Base-by-base conservation (phyloP, 148 eudicot species). In the Vaccinium corymbosum region DNA sequence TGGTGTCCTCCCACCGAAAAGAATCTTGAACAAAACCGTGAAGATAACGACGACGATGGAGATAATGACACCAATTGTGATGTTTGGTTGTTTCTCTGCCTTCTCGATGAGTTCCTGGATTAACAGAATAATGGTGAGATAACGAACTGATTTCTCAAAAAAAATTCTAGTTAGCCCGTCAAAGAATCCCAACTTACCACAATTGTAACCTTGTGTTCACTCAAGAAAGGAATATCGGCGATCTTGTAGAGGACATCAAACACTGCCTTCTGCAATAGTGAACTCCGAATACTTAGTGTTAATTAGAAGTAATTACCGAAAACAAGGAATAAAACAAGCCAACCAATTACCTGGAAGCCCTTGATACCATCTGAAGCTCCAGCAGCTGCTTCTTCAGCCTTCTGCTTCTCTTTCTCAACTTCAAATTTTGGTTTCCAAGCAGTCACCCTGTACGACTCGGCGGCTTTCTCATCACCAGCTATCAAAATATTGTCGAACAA, bases 401-500 rank as follows among this genome's bases (percentile, higher is more conserved):
- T 96, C 78, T 90, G 94, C 85, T 93, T 96, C 88, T 92, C 99
- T 66, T 96, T 93, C 86, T 96, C 99, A 11, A 84, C 95, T 4
- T 88, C 87, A 57, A 90, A 94, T 81, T 97, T 97, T 0, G 95
- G 95, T 87, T 93, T 97, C 99, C 99, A 97, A 12, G 88, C 83
- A 55, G 85, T 90, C 85, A 78, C 82, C 86, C 94, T 89, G 89
- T 86, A 88, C 17, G 93, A 81, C 83, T 92, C 95, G 0, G 99
- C 98, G 48, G 86, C 90, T 84, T 92, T 92, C 88, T 91, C 98
- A 82, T 94, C 91, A 57, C 87, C 88, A 4, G 98, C 93, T 55
- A 97, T 94, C 89, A 97, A 87, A 51, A 97, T 88, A 81, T 92
- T 97, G 88, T 94, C 99, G 79, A 97, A 97, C 88, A 97, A 81